Percentiles rank a stretch among this genome's conserved stretches.
Evolutionary conservation across 495 filamentous ascomycete genomes (phyloP).

Genomic region (Penicillium dipodomyicola): DNA sequence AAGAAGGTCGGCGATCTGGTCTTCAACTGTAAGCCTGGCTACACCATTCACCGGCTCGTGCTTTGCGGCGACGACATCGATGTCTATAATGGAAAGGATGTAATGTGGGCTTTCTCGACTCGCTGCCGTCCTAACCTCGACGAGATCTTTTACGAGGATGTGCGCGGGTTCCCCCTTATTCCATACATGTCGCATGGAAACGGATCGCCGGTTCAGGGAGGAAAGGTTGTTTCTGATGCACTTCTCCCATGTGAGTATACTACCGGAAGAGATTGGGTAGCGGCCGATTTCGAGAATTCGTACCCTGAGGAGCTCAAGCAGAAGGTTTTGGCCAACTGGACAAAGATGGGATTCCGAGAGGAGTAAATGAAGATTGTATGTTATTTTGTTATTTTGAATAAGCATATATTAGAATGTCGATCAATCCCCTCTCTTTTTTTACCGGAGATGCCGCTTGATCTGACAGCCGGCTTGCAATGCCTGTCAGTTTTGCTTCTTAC

Average conservation of each 20-base stretch:
- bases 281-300: conserved; percentile 34
- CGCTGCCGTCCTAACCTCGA: conserved; percentile 38
- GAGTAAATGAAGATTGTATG: conserved; percentile 11
- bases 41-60: conserved; percentile 38
- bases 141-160: conserved; percentile 41
- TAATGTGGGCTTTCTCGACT: conserved; percentile 46
- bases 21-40: conserved; percentile 39
- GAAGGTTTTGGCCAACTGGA: conserved; percentile 35
- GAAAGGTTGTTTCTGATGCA: conserved; percentile 43
- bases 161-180: conserved; percentile 37
- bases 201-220: conserved; percentile 26
- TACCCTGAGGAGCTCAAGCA: conserved; percentile 38
- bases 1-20: conserved; percentile 35
- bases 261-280: conserved; percentile 31
- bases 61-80: conserved; percentile 43
- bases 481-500: no score
- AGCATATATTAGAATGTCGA: not conserved
- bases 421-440: no score
- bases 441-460: no score
- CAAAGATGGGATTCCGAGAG: conserved; percentile 31
- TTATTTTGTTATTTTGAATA: not conserved
- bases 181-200: conserved; percentile 41
- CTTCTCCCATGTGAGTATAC: conserved; percentile 39
- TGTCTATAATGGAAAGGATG: conserved; percentile 34
- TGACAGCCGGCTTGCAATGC: no score